phyloP scores from a whole-genome alignment of 371 early-diverging fungal species.

The Saksenaea vasiformis region DNA sequence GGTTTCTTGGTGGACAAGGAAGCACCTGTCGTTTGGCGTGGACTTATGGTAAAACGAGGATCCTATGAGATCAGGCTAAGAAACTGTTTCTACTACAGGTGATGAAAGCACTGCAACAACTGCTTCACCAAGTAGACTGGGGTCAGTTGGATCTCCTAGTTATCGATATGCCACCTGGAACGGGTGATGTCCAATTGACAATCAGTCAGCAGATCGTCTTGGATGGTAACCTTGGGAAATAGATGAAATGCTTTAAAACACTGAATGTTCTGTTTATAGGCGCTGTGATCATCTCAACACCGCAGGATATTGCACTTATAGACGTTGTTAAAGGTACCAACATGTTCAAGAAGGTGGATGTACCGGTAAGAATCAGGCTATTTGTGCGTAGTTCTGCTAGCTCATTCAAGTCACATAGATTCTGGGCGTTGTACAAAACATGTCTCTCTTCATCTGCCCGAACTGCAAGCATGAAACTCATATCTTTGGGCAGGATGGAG shows the following conservation, averaged over 20 bases:
- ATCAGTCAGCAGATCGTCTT: conserved; percentile 81
- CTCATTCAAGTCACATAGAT: conserved; percentile 52
- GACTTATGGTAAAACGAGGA: conserved; percentile 70
- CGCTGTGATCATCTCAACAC: conserved; percentile 87
- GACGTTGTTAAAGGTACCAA: conserved; percentile 83
- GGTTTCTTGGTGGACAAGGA: conserved; percentile 82
- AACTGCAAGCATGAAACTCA: conserved; percentile 77
- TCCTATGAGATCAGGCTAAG: neutral
- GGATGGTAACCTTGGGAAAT: conserved; percentile 48
- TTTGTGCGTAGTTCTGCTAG: neutral
- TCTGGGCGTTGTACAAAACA: conserved; percentile 88
- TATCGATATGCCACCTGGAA: conserved; percentile 93
- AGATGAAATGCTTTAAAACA: neutral
- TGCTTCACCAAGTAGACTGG: conserved; percentile 88
- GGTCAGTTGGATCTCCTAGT: conserved; percentile 75
- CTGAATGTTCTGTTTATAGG: conserved; percentile 36
- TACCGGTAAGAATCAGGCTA: conserved; percentile 63
- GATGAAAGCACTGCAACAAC: conserved; percentile 91
- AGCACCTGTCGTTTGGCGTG: conserved; percentile 88
- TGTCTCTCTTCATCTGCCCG: conserved; percentile 84
- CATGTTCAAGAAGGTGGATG: conserved; percentile 83
- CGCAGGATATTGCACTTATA: conserved; percentile 85
- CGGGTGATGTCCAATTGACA: conserved; percentile 88
- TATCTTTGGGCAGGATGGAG: conserved; percentile 80
- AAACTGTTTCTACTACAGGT: conserved; percentile 38